Conservation (phyloP, 176 grass and related monocot genomes). For the Juncus inflexus region DNA sequence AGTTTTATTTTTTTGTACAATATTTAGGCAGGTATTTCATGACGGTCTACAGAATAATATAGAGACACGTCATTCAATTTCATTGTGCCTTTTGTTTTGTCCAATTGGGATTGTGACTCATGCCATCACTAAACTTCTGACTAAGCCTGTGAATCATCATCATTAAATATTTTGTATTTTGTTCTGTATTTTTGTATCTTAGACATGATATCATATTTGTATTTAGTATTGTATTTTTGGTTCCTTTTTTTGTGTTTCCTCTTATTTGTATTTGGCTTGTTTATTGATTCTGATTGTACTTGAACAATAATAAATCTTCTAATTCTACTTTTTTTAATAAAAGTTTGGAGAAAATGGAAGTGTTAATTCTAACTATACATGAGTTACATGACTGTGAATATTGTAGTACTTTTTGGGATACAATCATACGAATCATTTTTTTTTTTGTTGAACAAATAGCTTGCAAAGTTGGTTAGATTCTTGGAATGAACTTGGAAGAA, state of each 20-base stretch:
- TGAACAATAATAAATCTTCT: slow-evolving; percentile 2
- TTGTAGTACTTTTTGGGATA: too few species aligned
- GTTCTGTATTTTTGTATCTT: not conserved
- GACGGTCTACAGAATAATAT: slow-evolving; percentile 88
- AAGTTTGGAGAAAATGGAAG: too few species aligned
- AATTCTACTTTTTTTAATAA: too few species aligned
- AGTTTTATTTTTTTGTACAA: not conserved
- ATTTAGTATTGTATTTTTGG: slow-evolving; percentile 5
- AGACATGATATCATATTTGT: slow-evolving; percentile 17
- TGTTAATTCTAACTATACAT: too few species aligned
- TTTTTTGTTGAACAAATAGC: not conserved
- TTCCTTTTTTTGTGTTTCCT: too few species aligned
- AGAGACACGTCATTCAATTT: slow-evolving; percentile 80
- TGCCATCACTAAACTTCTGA: slow-evolving; percentile 55
- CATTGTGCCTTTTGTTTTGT: slow-evolving; percentile 86
- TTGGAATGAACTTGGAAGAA: too few species aligned
- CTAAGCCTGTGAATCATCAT: slow-evolving; percentile 22
- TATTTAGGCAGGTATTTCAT: slow-evolving; percentile 84
- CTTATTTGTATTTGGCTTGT: not conserved
- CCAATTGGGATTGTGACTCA: slow-evolving; percentile 69
- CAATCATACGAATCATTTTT: not conserved
- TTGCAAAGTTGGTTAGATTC: too few species aligned
- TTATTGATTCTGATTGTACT: slow-evolving; percentile 14
- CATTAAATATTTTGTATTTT: slow-evolving; percentile 6
- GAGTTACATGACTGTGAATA: too few species aligned